phyloP scores from a whole-genome alignment of 768 basidiomycete species.

The Rhodotorula graminis region DNA sequence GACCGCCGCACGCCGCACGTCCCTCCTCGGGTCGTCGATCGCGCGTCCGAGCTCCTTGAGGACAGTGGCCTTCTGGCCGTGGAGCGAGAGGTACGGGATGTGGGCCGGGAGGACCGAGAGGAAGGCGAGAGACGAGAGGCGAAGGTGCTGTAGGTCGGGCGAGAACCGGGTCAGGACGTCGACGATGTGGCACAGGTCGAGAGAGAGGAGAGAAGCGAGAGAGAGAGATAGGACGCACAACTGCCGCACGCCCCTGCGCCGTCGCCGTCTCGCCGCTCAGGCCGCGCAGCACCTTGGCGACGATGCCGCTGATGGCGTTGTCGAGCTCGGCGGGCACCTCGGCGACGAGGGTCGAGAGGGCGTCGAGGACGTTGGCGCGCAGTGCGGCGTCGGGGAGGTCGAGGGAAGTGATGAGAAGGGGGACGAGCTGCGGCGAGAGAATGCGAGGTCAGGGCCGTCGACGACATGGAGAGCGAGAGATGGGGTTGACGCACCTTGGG shows the following conservation, averaged over 20 bases:
- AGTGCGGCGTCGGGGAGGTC: slow-evolving; percentile 69
- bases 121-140: slow-evolving; percentile 68
- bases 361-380: slow-evolving; percentile 73
- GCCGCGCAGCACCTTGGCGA: slow-evolving; percentile 66
- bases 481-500: slow-evolving; percentile 48
- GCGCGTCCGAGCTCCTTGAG: slow-evolving; percentile 67
- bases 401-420: slow-evolving; percentile 77
- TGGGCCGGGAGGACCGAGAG: slow-evolving; percentile 67
- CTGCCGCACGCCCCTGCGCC: slow-evolving; percentile 9
- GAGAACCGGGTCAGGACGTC: background rate
- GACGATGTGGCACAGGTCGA: background rate
- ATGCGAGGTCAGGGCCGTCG: background rate
- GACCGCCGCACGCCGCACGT: slow-evolving; percentile 82
- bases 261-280: background rate
- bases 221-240: slow-evolving; percentile 9
- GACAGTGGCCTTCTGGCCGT: slow-evolving; percentile 69
- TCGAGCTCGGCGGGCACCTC: slow-evolving; percentile 54
- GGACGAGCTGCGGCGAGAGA: slow-evolving; percentile 66
- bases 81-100: slow-evolving; percentile 76
- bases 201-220: too few species aligned
- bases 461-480: background rate
- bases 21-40: slow-evolving; percentile 82
- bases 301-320: slow-evolving; percentile 67
- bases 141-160: slow-evolving; percentile 57
- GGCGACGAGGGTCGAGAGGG: slow-evolving; percentile 65